These are phyloP conservation scores for Wickerhamomyces subpelliculosus DNA, from an alignment of 805 yeast species.

Conservation along the genomic window DNA sequence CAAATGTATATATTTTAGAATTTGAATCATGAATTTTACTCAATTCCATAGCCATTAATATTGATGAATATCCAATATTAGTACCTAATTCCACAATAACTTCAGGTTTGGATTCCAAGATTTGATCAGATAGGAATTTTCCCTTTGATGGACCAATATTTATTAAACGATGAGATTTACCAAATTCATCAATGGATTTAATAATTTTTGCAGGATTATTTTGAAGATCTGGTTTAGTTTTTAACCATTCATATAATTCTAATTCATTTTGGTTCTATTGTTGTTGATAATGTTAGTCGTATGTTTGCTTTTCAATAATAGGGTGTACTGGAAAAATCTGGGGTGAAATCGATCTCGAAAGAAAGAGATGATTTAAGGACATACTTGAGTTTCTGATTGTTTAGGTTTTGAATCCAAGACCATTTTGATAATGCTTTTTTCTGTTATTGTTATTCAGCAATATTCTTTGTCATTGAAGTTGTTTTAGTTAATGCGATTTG, in stretches of 20 bases:
- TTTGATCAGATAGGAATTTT: not conserved
- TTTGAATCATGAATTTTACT: conserved; percentile 1
- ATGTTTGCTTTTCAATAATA: no score
- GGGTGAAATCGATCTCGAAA: no score
- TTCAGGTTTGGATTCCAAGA: conserved; percentile 9
- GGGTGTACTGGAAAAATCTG: no score
- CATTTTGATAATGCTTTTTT: no score
- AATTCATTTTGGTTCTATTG: not conserved
- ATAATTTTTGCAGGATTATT: conserved; percentile 12
- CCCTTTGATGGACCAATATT: conserved; percentile 8
- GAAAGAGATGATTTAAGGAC: no score
- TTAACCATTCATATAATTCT: conserved; percentile 1
- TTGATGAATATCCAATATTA: conserved; percentile 12
- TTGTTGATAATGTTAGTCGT: no score
- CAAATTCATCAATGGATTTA: conserved; percentile 10
- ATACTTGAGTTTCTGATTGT: no score
- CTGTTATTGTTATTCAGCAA: no score
- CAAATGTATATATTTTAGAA: conserved; percentile 15
- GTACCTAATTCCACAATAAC: conserved; percentile 17
- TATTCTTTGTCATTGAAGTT: no score
- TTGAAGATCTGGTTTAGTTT: conserved; percentile 2
- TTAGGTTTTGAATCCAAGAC: no score
- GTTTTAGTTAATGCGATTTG: no score
- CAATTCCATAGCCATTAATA: conserved; percentile 13
- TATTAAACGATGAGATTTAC: not conserved